Conservation (phyloP, 306 rosid genomes). For the Quillaja saponaria region DNA sequence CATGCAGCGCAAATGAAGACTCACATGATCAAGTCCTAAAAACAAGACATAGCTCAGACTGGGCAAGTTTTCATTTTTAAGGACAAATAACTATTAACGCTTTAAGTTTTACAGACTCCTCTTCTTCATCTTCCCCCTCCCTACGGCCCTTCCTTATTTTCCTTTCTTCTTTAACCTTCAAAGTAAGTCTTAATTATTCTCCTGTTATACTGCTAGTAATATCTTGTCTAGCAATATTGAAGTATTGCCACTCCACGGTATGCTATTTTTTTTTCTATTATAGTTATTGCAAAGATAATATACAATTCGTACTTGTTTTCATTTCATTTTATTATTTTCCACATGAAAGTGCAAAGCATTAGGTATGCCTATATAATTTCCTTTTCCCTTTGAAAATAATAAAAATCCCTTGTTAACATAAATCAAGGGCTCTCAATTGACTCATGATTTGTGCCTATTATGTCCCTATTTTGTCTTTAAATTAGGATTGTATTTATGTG, state of each 20-base stretch:
- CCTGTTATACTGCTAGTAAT: background rate
- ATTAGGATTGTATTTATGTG: no score
- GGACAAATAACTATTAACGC: background rate
- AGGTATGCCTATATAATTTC: background rate
- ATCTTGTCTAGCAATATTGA: slow-evolving; percentile 59
- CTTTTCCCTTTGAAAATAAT: background rate
- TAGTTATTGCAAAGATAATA: slow-evolving; percentile 9
- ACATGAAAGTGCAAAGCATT: slow-evolving; percentile 1
- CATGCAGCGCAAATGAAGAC: background rate
- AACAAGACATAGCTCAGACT: background rate
- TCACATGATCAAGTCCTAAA: slow-evolving; percentile 6
- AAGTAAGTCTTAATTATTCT: background rate
- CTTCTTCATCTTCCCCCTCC: background rate
- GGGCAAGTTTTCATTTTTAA: background rate
- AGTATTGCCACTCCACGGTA: slow-evolving; percentile 86
- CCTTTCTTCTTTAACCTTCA: background rate
- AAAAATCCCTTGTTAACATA: no score
- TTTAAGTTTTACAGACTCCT: background rate
- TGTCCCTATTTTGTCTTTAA: no score
- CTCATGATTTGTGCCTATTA: no score
- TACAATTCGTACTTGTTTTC: background rate
- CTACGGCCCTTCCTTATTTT: no score
- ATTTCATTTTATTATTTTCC: background rate
- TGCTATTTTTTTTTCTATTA: slow-evolving; percentile 33
- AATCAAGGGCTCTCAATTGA: no score